Conservation (phyloP, 371 early-diverging fungal genomes). For the Mucor velutinosus region DNA sequence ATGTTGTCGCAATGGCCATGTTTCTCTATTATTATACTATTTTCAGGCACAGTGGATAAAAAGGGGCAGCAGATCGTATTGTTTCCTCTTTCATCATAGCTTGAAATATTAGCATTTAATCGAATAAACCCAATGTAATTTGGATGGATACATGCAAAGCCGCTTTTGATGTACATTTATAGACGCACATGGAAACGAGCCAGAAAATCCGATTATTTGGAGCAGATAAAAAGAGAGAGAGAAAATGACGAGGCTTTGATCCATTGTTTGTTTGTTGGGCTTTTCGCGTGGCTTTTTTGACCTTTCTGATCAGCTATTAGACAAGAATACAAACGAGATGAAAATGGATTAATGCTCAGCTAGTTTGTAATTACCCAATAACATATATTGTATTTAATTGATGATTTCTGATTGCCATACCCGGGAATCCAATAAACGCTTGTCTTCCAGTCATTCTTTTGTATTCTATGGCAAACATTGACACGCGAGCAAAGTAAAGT, state of each 20-base stretch:
- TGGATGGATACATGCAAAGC: neutral
- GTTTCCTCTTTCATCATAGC: neutral
- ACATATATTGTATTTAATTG: neutral
- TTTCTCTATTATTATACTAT: neutral
- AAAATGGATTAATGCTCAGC: neutral
- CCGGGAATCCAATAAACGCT: neutral
- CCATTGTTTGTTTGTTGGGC: neutral
- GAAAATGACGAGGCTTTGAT: neutral
- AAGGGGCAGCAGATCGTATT: neutral
- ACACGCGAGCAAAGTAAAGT: slow-evolving; percentile 4
- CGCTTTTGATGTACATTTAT: neutral
- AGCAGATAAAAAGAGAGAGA: neutral
- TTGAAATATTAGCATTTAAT: neutral
- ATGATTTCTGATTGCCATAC: neutral
- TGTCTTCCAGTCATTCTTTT: neutral
- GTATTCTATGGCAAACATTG: neutral
- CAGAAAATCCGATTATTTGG: neutral
- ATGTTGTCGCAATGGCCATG: neutral
- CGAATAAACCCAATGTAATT: neutral
- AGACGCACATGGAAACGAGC: too few relatives aligned
- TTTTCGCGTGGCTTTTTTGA: neutral
- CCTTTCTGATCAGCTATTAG: neutral
- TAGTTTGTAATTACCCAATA: neutral
- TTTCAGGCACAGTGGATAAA: neutral
- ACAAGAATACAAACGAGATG: neutral